phyloP scores from a whole-genome alignment of 176 grass and related monocot genomes.

The Avena eriantha region DNA sequence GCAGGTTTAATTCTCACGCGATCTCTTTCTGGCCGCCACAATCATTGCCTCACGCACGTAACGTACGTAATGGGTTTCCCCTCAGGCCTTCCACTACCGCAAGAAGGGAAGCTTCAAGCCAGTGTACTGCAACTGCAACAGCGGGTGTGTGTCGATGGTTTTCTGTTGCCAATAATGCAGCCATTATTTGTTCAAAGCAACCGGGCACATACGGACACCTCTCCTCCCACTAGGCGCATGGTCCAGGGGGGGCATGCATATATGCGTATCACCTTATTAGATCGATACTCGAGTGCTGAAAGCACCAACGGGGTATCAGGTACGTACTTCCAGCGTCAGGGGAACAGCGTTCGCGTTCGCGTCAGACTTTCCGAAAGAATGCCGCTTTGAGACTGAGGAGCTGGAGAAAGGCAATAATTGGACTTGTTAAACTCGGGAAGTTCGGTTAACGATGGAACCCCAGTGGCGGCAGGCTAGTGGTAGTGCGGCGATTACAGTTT shows the following conservation, averaged over 20 bases:
- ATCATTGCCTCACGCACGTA: conserved; percentile 22
- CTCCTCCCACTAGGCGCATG: not conserved
- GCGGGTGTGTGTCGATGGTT: not conserved
- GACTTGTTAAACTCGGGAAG: conserved; percentile 32
- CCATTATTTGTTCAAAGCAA: conserved; percentile 14
- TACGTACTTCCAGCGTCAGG: conserved; percentile 35
- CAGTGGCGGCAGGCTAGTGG: not conserved
- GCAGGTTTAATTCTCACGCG: not conserved
- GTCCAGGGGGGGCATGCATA: not conserved
- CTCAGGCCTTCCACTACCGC: conserved; percentile 42
- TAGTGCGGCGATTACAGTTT: conserved; percentile 16
- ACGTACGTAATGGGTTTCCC: conserved; percentile 36
- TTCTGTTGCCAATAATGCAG: conserved; percentile 50
- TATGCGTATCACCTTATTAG: conserved; percentile 49
- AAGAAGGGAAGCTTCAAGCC: not conserved
- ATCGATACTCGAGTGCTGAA: conserved; percentile 27
- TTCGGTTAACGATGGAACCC: conserved; percentile 19
- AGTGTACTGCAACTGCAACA: not conserved
- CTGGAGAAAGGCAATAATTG: conserved; percentile 48
- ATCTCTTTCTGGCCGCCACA: not conserved
- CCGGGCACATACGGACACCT: not conserved
- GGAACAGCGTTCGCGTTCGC: not conserved
- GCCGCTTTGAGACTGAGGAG: conserved; percentile 14
- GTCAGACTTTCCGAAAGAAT: conserved; percentile 19
- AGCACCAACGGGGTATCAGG: conserved; percentile 42